phyloP scores from a whole-genome alignment of 371 early-diverging fungal species.

The Rozella allomycis region DNA sequence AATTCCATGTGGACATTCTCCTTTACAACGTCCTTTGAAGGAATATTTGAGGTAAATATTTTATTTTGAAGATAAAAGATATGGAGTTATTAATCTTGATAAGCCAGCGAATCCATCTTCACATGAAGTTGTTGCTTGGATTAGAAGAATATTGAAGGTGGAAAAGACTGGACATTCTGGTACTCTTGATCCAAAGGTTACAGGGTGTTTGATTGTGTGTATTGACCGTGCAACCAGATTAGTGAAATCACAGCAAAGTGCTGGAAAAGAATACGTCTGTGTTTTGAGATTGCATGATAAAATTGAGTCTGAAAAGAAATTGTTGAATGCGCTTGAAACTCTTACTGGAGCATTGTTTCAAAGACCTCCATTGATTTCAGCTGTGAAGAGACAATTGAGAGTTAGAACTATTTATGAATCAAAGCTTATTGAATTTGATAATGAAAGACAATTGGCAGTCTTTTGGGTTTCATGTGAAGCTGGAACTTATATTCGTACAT shows the following conservation, averaged over 20 bases:
- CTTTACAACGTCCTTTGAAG: conserved; percentile 75
- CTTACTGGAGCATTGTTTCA: conserved; percentile 97
- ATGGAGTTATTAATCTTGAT: conserved; percentile 95
- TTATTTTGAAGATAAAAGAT: conserved; percentile 16
- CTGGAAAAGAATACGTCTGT: conserved; percentile 94
- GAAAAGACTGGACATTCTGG: conserved; percentile 99
- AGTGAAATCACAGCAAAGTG: conserved; percentile 97
- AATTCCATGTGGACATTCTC: conserved; percentile 83
- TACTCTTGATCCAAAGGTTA: conserved; percentile 98
- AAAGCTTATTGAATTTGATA: conserved; percentile 89
- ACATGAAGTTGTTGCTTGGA: conserved; percentile 99
- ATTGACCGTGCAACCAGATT: conserved; percentile 96
- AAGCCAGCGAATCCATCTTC: conserved; percentile 99
- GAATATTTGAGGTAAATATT: conserved; percentile 58
- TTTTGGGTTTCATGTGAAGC: conserved; percentile 99
- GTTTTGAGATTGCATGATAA: conserved; percentile 87
- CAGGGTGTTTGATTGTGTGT: conserved; percentile 97
- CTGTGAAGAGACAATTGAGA: conserved; percentile 98
- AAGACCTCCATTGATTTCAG: conserved; percentile 98
- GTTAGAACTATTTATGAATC: conserved; percentile 94
- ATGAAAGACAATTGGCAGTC: conserved; percentile 80
- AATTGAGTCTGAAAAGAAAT: conserved; percentile 63
- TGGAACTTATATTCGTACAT: conserved; percentile 98
- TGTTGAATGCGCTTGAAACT: conserved; percentile 62
- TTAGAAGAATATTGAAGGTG: conserved; percentile 90